Evolutionary conservation across 2,329 filamentous ascomycete genomes (phyloP).

Genomic region (Trichoderma simmonsii): DNA sequence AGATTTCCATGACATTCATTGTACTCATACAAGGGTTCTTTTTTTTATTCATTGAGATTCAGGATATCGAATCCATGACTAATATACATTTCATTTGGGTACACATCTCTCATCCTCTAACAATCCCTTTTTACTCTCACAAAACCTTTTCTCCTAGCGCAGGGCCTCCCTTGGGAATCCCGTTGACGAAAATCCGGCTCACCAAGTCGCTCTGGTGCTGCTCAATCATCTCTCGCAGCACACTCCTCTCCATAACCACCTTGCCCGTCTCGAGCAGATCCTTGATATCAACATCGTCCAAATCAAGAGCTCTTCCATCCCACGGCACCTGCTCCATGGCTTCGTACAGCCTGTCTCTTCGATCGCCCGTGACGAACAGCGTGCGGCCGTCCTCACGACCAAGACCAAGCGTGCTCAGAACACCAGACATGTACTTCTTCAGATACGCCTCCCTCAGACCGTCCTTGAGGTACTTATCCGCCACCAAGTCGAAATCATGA

Average conservation of each 20-base stretch:
- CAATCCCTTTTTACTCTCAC: slow-evolving; percentile 19
- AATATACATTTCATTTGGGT: slow-evolving; percentile 8
- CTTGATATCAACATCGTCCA: slow-evolving; percentile 90
- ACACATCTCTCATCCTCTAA: background rate
- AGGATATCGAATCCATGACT: background rate
- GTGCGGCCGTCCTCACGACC: slow-evolving; percentile 66
- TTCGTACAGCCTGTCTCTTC: slow-evolving; percentile 60
- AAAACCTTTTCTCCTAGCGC: slow-evolving; percentile 40
- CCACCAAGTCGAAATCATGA: slow-evolving; percentile 46
- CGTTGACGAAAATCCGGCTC: slow-evolving; percentile 45
- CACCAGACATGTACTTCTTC: slow-evolving; percentile 60
- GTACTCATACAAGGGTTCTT: background rate
- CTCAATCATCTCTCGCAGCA: slow-evolving; percentile 71
- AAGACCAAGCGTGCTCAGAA: slow-evolving; percentile 70
- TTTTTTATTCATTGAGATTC: background rate
- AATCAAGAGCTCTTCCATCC: slow-evolving; percentile 66
- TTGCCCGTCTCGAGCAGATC: slow-evolving; percentile 82
- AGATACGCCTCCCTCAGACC: slow-evolving; percentile 55
- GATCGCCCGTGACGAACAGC: slow-evolving; percentile 66
- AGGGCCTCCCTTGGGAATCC: slow-evolving; percentile 35
- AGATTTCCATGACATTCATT: background rate
- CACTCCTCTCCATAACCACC: slow-evolving; percentile 80
- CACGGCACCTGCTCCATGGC: slow-evolving; percentile 62
- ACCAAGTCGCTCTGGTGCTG: slow-evolving; percentile 67
- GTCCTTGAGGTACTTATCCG: slow-evolving; percentile 42